These are phyloP conservation scores for Nakaseomyces kungkrabaensis DNA, from an alignment of 1,139 yeast species.

Conservation along the genomic window DNA sequence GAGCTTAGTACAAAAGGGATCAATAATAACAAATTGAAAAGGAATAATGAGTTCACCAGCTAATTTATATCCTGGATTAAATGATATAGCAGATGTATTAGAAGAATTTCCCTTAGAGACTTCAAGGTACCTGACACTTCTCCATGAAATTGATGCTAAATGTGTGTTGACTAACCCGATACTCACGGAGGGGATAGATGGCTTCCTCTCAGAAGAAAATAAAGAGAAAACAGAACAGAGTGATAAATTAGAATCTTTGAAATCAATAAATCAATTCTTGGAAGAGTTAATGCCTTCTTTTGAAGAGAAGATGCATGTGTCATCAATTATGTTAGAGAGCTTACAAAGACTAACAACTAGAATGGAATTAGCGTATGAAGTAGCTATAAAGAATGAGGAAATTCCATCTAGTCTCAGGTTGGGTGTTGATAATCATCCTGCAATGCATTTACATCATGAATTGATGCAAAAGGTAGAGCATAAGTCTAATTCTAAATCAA, in stretches of 20 bases:
- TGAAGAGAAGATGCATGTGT: constrained; percentile 96
- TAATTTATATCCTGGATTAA: constrained; percentile 60
- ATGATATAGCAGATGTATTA: constrained; percentile 83
- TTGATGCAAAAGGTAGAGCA: constrained; percentile 28
- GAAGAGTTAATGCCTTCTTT: constrained; percentile 81
- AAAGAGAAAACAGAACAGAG: constrained; percentile 20
- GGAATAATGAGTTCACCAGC: constrained; percentile 26
- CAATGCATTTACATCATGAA: constrained; percentile 38
- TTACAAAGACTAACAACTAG: constrained; percentile 60
- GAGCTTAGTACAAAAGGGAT: no score
- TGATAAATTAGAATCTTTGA: constrained; percentile 32
- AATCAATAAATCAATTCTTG: constrained; percentile 37
- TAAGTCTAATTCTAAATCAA: constrained; percentile 37
- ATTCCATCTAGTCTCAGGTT: constrained; percentile 48
- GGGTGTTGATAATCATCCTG: constrained; percentile 84
- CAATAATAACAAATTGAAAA: no score
- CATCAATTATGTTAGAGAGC: constrained; percentile 80
- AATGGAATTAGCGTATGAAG: constrained; percentile 69
- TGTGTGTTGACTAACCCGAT: constrained; percentile 69
- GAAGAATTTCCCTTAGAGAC: constrained; percentile 85
- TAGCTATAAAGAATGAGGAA: constrained; percentile 60
- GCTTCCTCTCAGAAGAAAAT: constrained; percentile 35
- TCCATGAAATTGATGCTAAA: constrained; percentile 92
- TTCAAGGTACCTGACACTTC: constrained; percentile 72
- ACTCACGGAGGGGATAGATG: constrained; percentile 47